Evolutionary conservation across 2,329 filamentous ascomycete species (phyloP).

Genomic region (Pestalotiopsis sp.): DNA sequence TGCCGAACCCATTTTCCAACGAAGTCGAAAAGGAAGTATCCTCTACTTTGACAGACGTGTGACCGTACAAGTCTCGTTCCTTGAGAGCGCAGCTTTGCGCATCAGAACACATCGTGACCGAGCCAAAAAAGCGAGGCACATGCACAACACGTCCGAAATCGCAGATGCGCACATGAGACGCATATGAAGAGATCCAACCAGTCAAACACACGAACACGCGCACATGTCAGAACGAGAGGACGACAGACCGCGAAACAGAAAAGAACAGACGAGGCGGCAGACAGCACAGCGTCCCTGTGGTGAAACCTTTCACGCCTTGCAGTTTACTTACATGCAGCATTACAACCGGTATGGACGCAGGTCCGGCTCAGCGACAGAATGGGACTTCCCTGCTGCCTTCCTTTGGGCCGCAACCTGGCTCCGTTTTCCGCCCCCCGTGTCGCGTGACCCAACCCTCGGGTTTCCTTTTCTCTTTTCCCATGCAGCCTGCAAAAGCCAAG

Average conservation of each 20-base stretch:
- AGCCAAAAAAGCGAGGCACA: background rate
- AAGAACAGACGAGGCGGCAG: background rate
- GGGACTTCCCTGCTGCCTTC: background rate
- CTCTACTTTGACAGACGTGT: background rate
- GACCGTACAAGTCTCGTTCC: background rate
- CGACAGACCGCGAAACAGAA: background rate
- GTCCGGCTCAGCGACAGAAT: background rate
- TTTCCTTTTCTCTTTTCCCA: background rate
- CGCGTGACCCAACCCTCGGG: background rate
- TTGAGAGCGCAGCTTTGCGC: background rate
- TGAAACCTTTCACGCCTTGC: background rate
- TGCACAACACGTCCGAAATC: background rate
- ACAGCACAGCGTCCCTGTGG: no score
- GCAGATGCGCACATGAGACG: background rate
- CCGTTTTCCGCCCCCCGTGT: background rate
- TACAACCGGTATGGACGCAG: background rate
- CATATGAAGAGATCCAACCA: background rate
- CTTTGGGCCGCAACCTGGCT: background rate
- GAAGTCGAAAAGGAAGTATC: background rate
- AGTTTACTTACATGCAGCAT: background rate
- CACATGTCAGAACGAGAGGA: background rate
- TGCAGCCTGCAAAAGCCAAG: background rate
- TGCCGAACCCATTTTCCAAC: background rate
- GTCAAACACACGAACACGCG: background rate
- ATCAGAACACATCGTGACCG: background rate